Base-by-base conservation (phyloP, 306 rosid species). In the Malus orientalis region DNA sequence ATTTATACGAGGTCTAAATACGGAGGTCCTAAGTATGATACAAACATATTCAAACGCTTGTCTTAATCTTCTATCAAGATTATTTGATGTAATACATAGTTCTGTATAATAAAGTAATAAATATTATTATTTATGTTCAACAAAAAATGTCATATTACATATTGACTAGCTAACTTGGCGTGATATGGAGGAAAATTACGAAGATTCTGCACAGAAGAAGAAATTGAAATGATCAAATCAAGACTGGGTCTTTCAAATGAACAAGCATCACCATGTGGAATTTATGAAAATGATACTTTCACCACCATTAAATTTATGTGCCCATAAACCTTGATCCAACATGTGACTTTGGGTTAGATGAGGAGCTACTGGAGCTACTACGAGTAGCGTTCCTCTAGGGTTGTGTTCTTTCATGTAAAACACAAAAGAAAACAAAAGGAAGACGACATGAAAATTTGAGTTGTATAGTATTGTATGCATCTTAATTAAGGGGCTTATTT, bases 81-180 rank as follows among this genome's bases (percentile, higher is more conserved):
- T 38, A 63, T 73, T 65, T 63, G n/a, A 54, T 57, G 11, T 32
- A 12, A 30, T 71, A 12, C 16, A 15, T 44, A 42, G 25, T 45
- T 73, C 61, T 20, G 27, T 11, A 20, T 55, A 1, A 20, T 8
- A 57, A 36, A 54, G 33, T 55, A 54, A n/a, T 22, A 65, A 9
- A 5, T 3, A 70, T 45, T 47, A 22, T 14, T 69, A 19, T 23
- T n/a, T 45, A 22, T 22, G 33, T 29, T 70, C 8, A 29, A n/a
- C 12, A 14, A 22, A 42, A 33, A 67, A 63, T 71, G 71, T 58
- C 67, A 38, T 27, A 59, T 70, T 66, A 38, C 42, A 49, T 49
- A 27, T 70, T 62, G 73, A 75, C 76, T 75, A 38, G 57, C 62
- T 70, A 75, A n/a, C 68, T 70, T 74, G 76, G 62, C 80, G 73